Conservation (phyloP, 2,329 filamentous ascomycete species). For the Fusarium liriodendri region DNA sequence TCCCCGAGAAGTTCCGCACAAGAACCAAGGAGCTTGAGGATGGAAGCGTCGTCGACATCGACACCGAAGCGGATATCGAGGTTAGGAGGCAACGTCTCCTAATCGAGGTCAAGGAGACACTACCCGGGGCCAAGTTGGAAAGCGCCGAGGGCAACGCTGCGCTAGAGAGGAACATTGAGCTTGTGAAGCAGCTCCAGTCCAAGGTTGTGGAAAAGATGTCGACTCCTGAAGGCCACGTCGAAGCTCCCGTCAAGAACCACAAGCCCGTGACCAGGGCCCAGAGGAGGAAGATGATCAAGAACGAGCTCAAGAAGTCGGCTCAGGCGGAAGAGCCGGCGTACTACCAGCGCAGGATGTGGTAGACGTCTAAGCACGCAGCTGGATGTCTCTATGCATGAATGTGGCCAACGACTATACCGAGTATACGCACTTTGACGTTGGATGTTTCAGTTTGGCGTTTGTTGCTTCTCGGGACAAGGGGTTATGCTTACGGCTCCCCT, state of each 20-base stretch:
- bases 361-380: conserved; percentile 1
- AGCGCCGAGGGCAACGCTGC: conserved; percentile 27
- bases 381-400: not conserved
- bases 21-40: conserved; percentile 60
- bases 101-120: conserved; percentile 51
- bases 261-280: conserved; percentile 64
- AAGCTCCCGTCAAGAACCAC: conserved; percentile 52
- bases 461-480: not conserved
- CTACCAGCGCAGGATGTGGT: conserved; percentile 68
- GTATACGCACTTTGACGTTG: not conserved
- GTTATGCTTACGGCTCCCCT: not conserved
- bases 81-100: conserved; percentile 42
- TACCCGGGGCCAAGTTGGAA: conserved; percentile 34
- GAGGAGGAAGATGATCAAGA: conserved; percentile 68
- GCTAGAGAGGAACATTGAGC: conserved; percentile 44
- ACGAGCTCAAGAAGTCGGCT: conserved; percentile 63
- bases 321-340: conserved; percentile 59
- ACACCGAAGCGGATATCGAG: conserved; percentile 49
- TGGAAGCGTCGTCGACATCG: conserved; percentile 56
- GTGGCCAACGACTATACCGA: not conserved
- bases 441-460: not conserved
- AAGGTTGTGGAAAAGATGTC: conserved; percentile 49
- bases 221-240: conserved; percentile 49
- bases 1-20: conserved; percentile 62
- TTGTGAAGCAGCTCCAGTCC: conserved; percentile 48